phyloP scores from a whole-genome alignment of 257 asterid species.

The Linderniella brevidens region DNA sequence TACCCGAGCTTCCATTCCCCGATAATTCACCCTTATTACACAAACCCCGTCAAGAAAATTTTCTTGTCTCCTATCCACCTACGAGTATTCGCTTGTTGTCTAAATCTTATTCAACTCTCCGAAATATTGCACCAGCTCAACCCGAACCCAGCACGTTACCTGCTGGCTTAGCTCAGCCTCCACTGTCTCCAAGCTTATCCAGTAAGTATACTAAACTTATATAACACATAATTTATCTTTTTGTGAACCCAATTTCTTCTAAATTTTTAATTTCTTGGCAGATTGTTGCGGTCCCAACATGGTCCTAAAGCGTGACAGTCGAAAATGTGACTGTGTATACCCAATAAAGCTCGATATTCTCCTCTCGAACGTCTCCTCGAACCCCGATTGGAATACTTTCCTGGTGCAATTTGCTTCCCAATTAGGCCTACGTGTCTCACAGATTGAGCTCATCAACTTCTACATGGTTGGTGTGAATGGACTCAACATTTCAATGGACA shows the following conservation, averaged over 20 bases:
- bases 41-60: too few relatives aligned
- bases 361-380: slow-evolving; percentile 69
- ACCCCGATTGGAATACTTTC: slow-evolving; percentile 65
- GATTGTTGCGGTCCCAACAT: slow-evolving; percentile 82
- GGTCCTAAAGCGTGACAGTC: slow-evolving; percentile 68
- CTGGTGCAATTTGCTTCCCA: slow-evolving; percentile 65
- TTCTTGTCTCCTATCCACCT: too few relatives aligned
- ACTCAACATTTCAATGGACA: slow-evolving; percentile 91
- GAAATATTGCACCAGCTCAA: too few relatives aligned
- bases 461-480: slow-evolving; percentile 59
- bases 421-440: slow-evolving; percentile 52
- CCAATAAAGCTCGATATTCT: slow-evolving; percentile 82
- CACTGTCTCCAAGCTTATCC: too few relatives aligned
- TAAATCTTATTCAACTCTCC: too few relatives aligned
- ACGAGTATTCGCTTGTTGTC: too few relatives aligned
- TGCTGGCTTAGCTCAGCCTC: too few relatives aligned
- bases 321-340: slow-evolving; percentile 68
- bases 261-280: slow-evolving; percentile 16
- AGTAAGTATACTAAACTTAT: too few relatives aligned
- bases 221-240: too few relatives aligned
- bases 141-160: too few relatives aligned
- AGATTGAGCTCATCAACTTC: slow-evolving; percentile 86
- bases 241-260: too few relatives aligned
- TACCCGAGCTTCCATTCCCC: slow-evolving; percentile 1
- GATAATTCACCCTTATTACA: slow-evolving; percentile 12